Base-by-base conservation (phyloP, 176 grass and related monocot genomes). In the Aegilops sharonensis region DNA sequence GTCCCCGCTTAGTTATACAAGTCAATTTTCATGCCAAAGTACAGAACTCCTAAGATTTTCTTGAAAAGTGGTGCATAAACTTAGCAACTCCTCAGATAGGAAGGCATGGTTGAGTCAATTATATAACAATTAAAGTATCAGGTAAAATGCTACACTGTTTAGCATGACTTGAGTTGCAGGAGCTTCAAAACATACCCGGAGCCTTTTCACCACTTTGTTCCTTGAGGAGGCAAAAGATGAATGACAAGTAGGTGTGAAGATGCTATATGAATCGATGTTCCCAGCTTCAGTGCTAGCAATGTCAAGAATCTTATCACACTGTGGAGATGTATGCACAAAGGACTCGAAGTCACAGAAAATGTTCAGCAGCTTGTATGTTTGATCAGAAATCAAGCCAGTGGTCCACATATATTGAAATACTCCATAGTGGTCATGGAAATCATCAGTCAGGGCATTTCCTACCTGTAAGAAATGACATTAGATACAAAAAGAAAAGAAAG, bases 371-470 rank as follows among this genome's bases (percentile, higher is more conserved):
- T 64, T 99, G 81, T 94, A 99, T 90, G 94, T 99, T 88, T 94
- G 87, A 88, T 99, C 97, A n/a, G 94, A 99, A 74, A 99, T 99
- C 82, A 99, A 84, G 64, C 94, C 94, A 1, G 89, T 86, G 79
- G 94, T 84, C 97, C 97, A 99, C 92, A 96, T 92, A 78, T 90
- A 99, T 86, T 96, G 94, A 84, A 99, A 99, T 85, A 96, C 35
- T 88, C 97, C 97, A 82, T 94, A 95, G 85, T 94, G 97, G 32
- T 96, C 97, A 73, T 93, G 90, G 92, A 92, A 99, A 96, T 99
- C 97, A 94, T 99, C 94, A 63, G 81, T 91, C 75, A 99, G 78
- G 76, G 97, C 94, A 93, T 99, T 99, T 90, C 97, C 97, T n/a
- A 96, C 97, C 97, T 98, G 84, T 78, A 89, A 62, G 34, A 85